Conservation (phyloP, 805 yeast genomes). For the Saccharomycopsis babjevae region DNA sequence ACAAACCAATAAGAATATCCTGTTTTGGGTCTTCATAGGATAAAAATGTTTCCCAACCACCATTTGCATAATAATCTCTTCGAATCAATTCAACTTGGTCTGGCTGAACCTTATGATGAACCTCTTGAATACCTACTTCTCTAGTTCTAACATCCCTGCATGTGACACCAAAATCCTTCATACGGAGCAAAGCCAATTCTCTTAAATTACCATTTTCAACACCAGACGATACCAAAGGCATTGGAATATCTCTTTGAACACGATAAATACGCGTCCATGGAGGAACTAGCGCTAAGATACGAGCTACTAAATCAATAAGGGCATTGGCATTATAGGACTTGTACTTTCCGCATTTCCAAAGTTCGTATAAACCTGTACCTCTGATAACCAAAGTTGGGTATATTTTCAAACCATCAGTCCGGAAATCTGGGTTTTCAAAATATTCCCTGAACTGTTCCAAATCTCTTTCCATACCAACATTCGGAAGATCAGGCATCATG, state of each 20-base stretch:
- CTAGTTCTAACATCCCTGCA: constrained; percentile 96
- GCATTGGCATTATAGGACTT: constrained; percentile 93
- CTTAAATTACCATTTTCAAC: constrained; percentile 96
- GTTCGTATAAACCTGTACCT: constrained; percentile 93
- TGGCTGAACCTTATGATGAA: constrained; percentile 91
- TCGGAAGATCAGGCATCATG: constrained; percentile 99
- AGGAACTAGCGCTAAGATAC: constrained; percentile 92
- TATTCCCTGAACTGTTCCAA: constrained; percentile 92
- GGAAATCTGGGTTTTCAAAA: constrained; percentile 91
- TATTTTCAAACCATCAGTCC: constrained; percentile 93
- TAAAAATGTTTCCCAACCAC: constrained; percentile 97
- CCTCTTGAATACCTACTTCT: constrained; percentile 98
- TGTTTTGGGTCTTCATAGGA: constrained; percentile 95
- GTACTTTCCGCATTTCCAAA: constrained; percentile 94
- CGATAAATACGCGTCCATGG: constrained; percentile 99
- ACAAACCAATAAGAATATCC: constrained; percentile 85
- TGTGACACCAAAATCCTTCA: constrained; percentile 95
- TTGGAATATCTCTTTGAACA: constrained; percentile 97
- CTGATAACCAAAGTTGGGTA: constrained; percentile 95
- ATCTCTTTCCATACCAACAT: constrained; percentile 98
- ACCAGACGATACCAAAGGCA: constrained; percentile 97
- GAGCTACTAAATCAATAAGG: constrained; percentile 86
- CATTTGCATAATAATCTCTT: constrained; percentile 94
- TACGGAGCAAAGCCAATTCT: constrained; percentile 90
- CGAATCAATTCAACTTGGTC: constrained; percentile 94